Evolutionary conservation across 2,329 filamentous ascomycete species (phyloP).

Genomic region (Didymellaceae sp.): DNA sequence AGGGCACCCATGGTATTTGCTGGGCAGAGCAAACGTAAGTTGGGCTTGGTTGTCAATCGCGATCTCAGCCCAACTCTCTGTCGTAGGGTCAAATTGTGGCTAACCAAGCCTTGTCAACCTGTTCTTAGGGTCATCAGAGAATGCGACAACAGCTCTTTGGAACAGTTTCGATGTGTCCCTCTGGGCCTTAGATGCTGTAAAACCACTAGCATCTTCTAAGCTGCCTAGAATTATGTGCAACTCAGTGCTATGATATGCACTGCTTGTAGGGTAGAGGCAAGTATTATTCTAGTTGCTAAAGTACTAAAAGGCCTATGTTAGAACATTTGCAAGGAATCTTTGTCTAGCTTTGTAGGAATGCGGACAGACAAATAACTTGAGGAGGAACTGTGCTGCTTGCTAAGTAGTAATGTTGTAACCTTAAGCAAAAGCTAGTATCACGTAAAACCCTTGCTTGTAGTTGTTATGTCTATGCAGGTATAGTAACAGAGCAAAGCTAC

Average conservation of each 20-base stretch:
- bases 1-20: conserved; percentile 24
- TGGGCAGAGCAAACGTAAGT: conserved; percentile 17
- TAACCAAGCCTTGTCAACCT: conserved; percentile 24
- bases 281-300: conserved; percentile 31
- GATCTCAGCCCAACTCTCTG: conserved; percentile 21
- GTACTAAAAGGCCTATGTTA: conserved; percentile 28
- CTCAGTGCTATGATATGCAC: conserved; percentile 34
- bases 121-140: conserved; percentile 21
- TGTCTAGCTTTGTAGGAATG: conserved; percentile 16
- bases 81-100: conserved; percentile 19
- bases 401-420: conserved; percentile 24
- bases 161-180: conserved; percentile 20
- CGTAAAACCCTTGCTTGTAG: conserved; percentile 29
- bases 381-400: conserved; percentile 19
- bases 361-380: conserved; percentile 28
- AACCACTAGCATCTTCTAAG: conserved; percentile 24
- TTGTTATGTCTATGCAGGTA: conserved; percentile 30
- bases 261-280: conserved; percentile 27
- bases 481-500: conserved; percentile 23
- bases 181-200: conserved; percentile 20
- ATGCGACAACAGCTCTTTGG: conserved; percentile 27
- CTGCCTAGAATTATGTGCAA: conserved; percentile 33
- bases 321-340: conserved; percentile 16
- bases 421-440: conserved; percentile 26
- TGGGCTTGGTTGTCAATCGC: conserved; percentile 13